phyloP scores from a whole-genome alignment of 2,329 filamentous ascomycete species.

The Ascochyta viciae-villosae region DNA sequence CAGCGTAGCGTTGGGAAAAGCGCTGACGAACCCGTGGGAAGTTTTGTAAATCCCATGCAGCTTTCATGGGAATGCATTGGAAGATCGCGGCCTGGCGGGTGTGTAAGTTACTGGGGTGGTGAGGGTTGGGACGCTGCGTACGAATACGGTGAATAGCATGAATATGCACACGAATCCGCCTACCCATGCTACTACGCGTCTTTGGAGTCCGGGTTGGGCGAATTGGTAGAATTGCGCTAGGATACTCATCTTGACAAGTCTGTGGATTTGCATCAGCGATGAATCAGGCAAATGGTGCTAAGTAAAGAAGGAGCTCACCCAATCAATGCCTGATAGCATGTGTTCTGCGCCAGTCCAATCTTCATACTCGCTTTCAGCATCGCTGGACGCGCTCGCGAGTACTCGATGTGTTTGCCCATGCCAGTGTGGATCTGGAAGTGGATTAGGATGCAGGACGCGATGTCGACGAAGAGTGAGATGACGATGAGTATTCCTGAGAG shows the following conservation, averaged over 20 bases:
- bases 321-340: not conserved
- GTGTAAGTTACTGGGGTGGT: not conserved
- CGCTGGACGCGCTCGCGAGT: not conserved
- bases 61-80: slow-evolving; percentile 1
- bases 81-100: not conserved
- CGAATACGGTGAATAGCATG: not conserved
- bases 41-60: not conserved
- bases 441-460: not conserved
- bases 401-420: slow-evolving; percentile 4
- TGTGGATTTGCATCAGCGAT: not conserved
- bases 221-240: not conserved
- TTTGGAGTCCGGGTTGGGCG: not conserved
- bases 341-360: not conserved
- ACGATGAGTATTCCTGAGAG: not conserved
- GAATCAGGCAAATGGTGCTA: not conserved
- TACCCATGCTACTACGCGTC: not conserved
- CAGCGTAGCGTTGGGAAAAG: not conserved
- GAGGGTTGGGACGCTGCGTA: not conserved
- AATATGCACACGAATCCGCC: not conserved
- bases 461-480: not conserved
- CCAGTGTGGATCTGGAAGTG: slow-evolving; percentile 2
- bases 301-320: not conserved
- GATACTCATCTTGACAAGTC: not conserved
- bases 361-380: slow-evolving; percentile 1
- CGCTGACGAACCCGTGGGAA: not conserved